Conservation (phyloP, 2,329 filamentous ascomycete species). For the Fusarium sp. region DNA sequence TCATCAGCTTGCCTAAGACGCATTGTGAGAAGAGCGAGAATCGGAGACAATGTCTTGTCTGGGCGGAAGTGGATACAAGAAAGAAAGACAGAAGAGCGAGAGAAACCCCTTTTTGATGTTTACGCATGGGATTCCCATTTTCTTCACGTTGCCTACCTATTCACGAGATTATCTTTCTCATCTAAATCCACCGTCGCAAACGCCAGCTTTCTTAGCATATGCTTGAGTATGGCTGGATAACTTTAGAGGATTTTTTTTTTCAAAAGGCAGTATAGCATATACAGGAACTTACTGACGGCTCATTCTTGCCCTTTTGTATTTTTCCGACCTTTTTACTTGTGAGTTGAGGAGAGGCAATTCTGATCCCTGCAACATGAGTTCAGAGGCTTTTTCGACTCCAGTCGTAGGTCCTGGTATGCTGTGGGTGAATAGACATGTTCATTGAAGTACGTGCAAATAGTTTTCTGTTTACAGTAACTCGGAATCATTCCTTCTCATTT, state of each 20-base stretch:
- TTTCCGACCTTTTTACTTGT: slow-evolving; percentile 7
- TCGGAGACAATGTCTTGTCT: slow-evolving; percentile 25
- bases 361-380: neutral
- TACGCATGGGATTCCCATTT: slow-evolving; percentile 43
- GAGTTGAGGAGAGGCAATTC: slow-evolving; percentile 3
- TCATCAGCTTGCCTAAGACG: slow-evolving; percentile 26
- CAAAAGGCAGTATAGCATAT: slow-evolving; percentile 38
- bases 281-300: slow-evolving; percentile 32
- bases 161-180: slow-evolving; percentile 26
- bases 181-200: slow-evolving; percentile 12
- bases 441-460: no score
- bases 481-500: neutral
- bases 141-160: slow-evolving; percentile 28
- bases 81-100: slow-evolving; percentile 45
- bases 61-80: slow-evolving; percentile 31
- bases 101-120: slow-evolving; percentile 48
- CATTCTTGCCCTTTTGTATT: slow-evolving; percentile 6
- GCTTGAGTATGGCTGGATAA: slow-evolving; percentile 22
- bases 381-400: neutral
- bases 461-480: neutral
- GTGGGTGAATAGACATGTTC: neutral
- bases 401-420: neutral
- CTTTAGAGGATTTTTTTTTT: slow-evolving; percentile 18
- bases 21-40: slow-evolving; percentile 35
- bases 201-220: slow-evolving; percentile 19